Evolutionary conservation across 805 yeast genomes (phyloP), one percentile per base, ranked within the genome.

Genomic region (Candida peoriensis): DNA sequence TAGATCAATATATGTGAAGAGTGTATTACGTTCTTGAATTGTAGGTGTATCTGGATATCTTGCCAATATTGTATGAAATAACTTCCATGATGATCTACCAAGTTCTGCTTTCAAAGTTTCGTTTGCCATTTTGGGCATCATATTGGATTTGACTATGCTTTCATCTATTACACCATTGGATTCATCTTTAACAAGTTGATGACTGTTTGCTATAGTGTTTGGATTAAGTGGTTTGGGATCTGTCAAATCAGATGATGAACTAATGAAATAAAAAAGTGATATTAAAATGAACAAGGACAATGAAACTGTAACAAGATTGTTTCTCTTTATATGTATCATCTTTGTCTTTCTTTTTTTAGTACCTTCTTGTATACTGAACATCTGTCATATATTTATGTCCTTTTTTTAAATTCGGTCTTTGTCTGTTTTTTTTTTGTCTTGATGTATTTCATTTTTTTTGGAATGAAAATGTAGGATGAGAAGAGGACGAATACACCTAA

Each of bases 121-220:
- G 58, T 90, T 90, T 12, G 83, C 83, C 95, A 93, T 88, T 47
- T 85, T 75, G 6, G 95, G 95, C 98, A 93, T 93, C 52, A 53
- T 50, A n/a, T 54, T 47, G 8, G 36, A 30, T 17, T 40, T 42
- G 5, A 23, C 39, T 17, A 22, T 27, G 5, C n/a, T 15, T 13
- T 28, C 22, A 6, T 23, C 22, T 3, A n/a, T 8, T 1, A n/a
- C 19, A 12, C 19, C 18, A n/a, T 33, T 21, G 7, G 17, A 6
- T 11, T 25, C 20, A 11, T 30, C n/a, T 14, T 15, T 13, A 9
- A 19, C 9, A 10, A 16, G 7, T 11, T 19, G 22, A 5, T 27
- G 13, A 20, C 20, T 20, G 8, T 30, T 6, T 3, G 88, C 68
- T 27, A 36, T 46, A 25, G 46, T 24, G 11, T 29, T 17, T 5